Percentiles rank a stretch among this genome's conserved stretches.
Evolutionary conservation across 2,329 filamentous ascomycete genomes (phyloP).

Genomic region (Paecilomyces variotii): DNA sequence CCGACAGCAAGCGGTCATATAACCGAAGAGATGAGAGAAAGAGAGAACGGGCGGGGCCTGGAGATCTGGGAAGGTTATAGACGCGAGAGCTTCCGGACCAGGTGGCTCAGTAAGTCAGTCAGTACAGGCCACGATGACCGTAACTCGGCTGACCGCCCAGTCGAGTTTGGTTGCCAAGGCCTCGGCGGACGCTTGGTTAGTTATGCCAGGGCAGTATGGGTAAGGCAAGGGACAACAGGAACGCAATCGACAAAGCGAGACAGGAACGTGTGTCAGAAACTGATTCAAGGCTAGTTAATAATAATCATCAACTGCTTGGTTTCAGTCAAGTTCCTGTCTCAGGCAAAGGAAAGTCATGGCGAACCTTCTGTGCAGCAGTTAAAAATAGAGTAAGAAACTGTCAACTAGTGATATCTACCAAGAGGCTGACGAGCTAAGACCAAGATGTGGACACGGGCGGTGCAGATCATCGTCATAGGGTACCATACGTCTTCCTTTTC

Average conservation of each 20-base stretch:
- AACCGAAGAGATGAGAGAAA: constrained; percentile 4
- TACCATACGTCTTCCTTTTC: neutral
- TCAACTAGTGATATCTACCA: neutral
- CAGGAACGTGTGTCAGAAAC: neutral
- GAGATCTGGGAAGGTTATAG: neutral
- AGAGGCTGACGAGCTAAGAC: neutral
- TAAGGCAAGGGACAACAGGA: neutral
- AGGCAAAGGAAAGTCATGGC: neutral
- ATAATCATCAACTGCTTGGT: neutral
- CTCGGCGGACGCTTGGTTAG: neutral
- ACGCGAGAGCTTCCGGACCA: constrained; percentile 14
- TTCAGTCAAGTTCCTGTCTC: neutral
- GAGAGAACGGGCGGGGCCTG: constrained; percentile 1
- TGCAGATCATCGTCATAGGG: neutral
- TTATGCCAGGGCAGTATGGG: no score
- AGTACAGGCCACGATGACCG: constrained; percentile 36
- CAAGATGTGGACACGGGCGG: neutral
- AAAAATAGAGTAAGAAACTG: neutral
- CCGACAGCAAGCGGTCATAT: constrained; percentile 2
- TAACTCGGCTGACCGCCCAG: constrained; percentile 22
- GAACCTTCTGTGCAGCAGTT: neutral
- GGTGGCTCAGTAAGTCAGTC: constrained; percentile 16
- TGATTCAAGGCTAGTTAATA: neutral
- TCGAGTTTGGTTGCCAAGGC: constrained; percentile 23
- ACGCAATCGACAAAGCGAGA: neutral